phyloP scores from a whole-genome alignment of 1,139 yeast genomes.

The Pichia sp. region DNA sequence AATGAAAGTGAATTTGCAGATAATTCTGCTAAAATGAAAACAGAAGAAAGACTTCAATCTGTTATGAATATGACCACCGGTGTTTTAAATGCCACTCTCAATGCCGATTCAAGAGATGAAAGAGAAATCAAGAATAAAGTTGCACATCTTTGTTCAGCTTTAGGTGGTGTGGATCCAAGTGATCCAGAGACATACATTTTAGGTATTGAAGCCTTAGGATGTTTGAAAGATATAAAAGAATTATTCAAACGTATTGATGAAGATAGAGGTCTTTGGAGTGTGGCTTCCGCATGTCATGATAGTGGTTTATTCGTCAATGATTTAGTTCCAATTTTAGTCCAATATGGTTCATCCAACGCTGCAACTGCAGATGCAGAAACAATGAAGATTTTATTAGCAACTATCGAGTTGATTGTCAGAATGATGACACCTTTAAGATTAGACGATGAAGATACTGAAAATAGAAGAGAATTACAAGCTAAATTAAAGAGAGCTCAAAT shows the following conservation, averaged over 20 bases:
- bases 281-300: conserved; percentile 86
- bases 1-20: conserved; percentile 21
- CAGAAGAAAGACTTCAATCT: conserved; percentile 13
- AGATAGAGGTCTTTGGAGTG: conserved; percentile 63
- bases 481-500: conserved; percentile 65
- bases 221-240: conserved; percentile 81
- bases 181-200: conserved; percentile 59
- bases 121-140: conserved; percentile 63
- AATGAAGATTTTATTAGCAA: conserved; percentile 52
- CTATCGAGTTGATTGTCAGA: conserved; percentile 77
- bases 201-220: conserved; percentile 90
- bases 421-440: conserved; percentile 76
- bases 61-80: conserved; percentile 16
- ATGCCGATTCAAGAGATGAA: conserved; percentile 23
- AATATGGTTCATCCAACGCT: conserved; percentile 35
- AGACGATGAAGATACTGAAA: conserved; percentile 50
- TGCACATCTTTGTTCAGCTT: conserved; percentile 69
- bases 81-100: not conserved
- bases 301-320: conserved; percentile 74
- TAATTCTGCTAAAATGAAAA: conserved; percentile 12
- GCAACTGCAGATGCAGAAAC: conserved; percentile 39
- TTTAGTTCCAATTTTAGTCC: conserved; percentile 68
- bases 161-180: conserved; percentile 74
- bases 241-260: conserved; percentile 91
- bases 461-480: conserved; percentile 46